Conservation (phyloP, 768 basidiomycete species). For the Mycena vitilis region DNA sequence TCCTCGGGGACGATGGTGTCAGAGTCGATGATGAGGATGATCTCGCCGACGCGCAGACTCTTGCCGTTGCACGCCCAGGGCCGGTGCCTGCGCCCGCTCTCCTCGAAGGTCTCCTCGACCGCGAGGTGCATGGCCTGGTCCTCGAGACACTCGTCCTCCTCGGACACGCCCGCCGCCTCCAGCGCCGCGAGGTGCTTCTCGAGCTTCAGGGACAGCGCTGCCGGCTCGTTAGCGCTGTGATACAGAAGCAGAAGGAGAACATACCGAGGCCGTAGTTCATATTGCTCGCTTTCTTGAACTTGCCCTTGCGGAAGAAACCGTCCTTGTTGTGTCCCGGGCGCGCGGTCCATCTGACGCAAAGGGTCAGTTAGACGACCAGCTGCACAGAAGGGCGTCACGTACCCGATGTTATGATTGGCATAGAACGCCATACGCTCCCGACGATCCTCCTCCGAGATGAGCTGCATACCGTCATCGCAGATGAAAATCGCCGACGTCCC, state of each 20-base stretch:
- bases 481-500: slow-evolving; percentile 84
- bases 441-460: slow-evolving; percentile 71
- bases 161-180: slow-evolving; percentile 51
- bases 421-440: slow-evolving; percentile 80
- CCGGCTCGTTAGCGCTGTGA: slow-evolving; percentile 14
- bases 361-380: slow-evolving; percentile 21
- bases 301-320: slow-evolving; percentile 92
- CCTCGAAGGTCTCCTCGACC: slow-evolving; percentile 75
- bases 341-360: slow-evolving; percentile 65
- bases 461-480: slow-evolving; percentile 86
- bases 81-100: slow-evolving; percentile 62
- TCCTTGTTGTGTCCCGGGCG: slow-evolving; percentile 83
- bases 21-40: slow-evolving; percentile 86
- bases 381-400: not conserved
- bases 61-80: slow-evolving; percentile 85
- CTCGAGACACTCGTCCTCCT: slow-evolving; percentile 68
- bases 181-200: slow-evolving; percentile 63
- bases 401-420: slow-evolving; percentile 76
- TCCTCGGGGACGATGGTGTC: slow-evolving; percentile 86
- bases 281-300: slow-evolving; percentile 87
- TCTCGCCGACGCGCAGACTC: slow-evolving; percentile 78
- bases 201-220: slow-evolving; percentile 69
- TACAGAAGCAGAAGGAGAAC: not conserved
- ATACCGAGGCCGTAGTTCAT: slow-evolving; percentile 81
- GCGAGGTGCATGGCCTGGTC: slow-evolving; percentile 81